Evolutionary conservation across 495 filamentous ascomycete genomes (phyloP).

Genomic region (Aspergillus baeticus): DNA sequence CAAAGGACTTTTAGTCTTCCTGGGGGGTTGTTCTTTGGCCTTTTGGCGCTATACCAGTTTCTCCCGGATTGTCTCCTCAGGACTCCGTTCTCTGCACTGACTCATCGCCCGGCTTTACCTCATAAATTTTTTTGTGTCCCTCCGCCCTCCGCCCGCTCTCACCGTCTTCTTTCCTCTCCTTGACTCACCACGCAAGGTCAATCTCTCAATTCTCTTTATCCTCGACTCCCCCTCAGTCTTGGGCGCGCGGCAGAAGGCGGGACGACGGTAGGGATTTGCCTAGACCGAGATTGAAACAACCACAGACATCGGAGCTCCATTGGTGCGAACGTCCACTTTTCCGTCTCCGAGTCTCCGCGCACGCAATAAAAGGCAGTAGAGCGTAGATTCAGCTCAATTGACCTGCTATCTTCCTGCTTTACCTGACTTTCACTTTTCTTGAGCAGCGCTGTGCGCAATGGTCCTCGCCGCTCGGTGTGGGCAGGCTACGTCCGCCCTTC

Average conservation of each 20-base stretch:
- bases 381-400: conserved; percentile 14
- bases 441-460: conserved; percentile 42
- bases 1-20: conserved; percentile 10
- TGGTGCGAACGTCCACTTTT: conserved; percentile 7
- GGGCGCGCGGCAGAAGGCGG: conserved; percentile 26
- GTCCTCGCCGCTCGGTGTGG: conserved; percentile 52
- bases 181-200: conserved; percentile 12
- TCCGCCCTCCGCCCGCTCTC: conserved; percentile 9
- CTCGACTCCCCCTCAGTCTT: conserved; percentile 18
- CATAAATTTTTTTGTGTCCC: conserved; percentile 13
- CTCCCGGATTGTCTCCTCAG: conserved; percentile 12
- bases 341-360: conserved; percentile 14
- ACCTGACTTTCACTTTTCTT: conserved; percentile 7
- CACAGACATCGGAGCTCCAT: conserved; percentile 8
- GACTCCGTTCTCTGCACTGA: conserved; percentile 17
- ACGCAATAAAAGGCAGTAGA: conserved; percentile 16
- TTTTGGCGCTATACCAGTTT: conserved; percentile 19
- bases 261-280: conserved; percentile 18
- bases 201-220: conserved; percentile 13
- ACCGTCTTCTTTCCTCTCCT: conserved; percentile 10
- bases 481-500: conserved; percentile 43
- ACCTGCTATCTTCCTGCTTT: conserved; percentile 13
- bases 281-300: conserved; percentile 11
- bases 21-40: conserved; percentile 4
- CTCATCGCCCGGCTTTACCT: conserved; percentile 20